Percentiles rank a stretch among this genome's conserved stretches.
These are phyloP conservation scores for Seiridium unicorne DNA, from an alignment of 2,329 filamentous ascomycete species.

Conservation along the genomic window DNA sequence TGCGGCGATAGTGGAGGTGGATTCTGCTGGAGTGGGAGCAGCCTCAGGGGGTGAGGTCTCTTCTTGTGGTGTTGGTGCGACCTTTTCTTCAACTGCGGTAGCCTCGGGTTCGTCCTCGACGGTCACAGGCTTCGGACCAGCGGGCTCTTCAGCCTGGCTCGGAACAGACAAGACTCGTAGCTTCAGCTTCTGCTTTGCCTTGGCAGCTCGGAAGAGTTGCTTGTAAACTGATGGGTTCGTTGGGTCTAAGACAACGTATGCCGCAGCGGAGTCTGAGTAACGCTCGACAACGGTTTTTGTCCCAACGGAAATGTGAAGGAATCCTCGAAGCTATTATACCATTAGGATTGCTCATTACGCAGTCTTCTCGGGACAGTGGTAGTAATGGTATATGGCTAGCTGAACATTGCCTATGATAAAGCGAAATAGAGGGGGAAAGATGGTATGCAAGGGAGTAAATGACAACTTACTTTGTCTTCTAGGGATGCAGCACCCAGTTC, in stretches of 20 bases:
- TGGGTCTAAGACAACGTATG: constrained; percentile 77
- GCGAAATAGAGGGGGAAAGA: not conserved
- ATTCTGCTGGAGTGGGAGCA: constrained; percentile 6
- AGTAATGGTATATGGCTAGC: too few species aligned
- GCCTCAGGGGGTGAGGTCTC: not conserved
- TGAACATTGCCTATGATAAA: too few species aligned
- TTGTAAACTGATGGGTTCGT: constrained; percentile 85
- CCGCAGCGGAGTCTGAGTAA: constrained; percentile 87
- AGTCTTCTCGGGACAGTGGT: not conserved
- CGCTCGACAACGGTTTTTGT: constrained; percentile 75
- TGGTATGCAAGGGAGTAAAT: constrained; percentile 1
- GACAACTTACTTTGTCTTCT: constrained; percentile 74
- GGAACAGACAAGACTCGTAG: constrained; percentile 57
- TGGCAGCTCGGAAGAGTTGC: constrained; percentile 93
- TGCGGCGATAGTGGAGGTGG: constrained; percentile 20
- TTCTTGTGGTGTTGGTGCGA: not conserved
- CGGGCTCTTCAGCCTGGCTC: constrained; percentile 28
- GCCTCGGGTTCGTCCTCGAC: constrained; percentile 49
- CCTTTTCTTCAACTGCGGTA: constrained; percentile 10
- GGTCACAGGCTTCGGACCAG: constrained; percentile 40
- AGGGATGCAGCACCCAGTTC: constrained; percentile 75
- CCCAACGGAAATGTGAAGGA: constrained; percentile 64
- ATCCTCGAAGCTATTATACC: constrained; percentile 60
- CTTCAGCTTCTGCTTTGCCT: constrained; percentile 96
- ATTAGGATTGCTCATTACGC: constrained; percentile 3